Evolutionary conservation across 2,329 filamentous ascomycete genomes (phyloP), one percentile per base, ranked within the genome.

Genomic region (Hymenoscyphus fructigenus): DNA sequence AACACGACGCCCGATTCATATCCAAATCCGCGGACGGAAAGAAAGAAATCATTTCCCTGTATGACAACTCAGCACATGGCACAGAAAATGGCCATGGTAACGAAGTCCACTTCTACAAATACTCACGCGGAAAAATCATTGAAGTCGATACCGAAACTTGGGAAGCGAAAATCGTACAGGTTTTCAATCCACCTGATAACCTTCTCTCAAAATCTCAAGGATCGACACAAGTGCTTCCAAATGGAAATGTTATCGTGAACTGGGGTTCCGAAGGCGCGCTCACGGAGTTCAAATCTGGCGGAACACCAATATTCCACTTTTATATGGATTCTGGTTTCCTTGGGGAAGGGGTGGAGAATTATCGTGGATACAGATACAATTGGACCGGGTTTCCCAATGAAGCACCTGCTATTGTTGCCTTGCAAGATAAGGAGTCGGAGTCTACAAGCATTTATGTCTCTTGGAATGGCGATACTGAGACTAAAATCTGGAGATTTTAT

Each of bases 401-500:
- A 58, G 71, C 71, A 1, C 78, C 78, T 1, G 75, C 77, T 0
- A 73, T 79, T 17, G 73, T 76, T 5, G 78, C 79, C 3, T 75
- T 75, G 53, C 64, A 65, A 9, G 65, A 69, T 12, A 75, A 76
- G 3, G 66, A 72, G 6, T 36, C 34, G 9, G 70, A 71, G 1
- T 70, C 68, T 26, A 75, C 72, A 9, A 78, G 74, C 66, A 75
- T 77, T 9, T 87, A 83, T 72, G 83, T 85, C 1, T 85, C 81
- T 4, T 84, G 82, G 82, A 84, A 84, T 64, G 82, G 82, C 4
- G 81, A 82, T 58, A 84, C 81, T 0, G 78, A 81, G 70, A 81
- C 79, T 0, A 74, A 70, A 2, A 50, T 63, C 3, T 84, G 85
- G 85, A 77, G 79, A 29, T 84, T 86, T 69, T 78, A 78, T 3